Conservation (phyloP, 2,329 filamentous ascomycete species). For the Aspergillus oerlinghausenensis region DNA sequence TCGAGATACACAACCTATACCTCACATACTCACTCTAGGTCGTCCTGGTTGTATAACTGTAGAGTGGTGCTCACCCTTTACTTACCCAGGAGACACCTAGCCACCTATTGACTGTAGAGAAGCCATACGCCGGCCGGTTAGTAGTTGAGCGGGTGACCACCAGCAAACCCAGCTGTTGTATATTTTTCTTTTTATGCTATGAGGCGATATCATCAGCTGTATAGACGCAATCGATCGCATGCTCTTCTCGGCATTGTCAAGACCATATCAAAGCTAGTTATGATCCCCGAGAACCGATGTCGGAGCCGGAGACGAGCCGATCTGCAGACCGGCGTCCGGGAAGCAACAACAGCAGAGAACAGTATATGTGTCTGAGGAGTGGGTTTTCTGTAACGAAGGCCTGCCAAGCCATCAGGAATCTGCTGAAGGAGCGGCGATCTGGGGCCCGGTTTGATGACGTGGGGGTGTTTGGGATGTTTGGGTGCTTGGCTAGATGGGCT, state of each 20-base stretch:
- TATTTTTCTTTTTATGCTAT: no score
- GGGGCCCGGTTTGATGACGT: conserved; percentile 29
- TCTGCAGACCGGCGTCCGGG: neutral
- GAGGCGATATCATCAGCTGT: conserved; percentile 13
- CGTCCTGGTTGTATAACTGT: no score
- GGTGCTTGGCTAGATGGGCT: conserved; percentile 7
- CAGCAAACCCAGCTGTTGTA: no score
- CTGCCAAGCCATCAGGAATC: conserved; percentile 23
- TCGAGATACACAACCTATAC: no score
- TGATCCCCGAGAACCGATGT: neutral
- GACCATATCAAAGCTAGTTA: conserved; percentile 7
- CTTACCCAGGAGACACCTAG: no score
- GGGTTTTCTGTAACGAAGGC: conserved; percentile 12
- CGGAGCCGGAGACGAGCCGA: neutral
- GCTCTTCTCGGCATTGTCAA: conserved; percentile 2
- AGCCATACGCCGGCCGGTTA: no score
- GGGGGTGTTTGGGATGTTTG: conserved; percentile 14
- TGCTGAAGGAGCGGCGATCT: conserved; percentile 30
- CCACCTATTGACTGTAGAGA: no score
- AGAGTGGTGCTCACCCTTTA: no score
- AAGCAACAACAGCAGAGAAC: neutral
- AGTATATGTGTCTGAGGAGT: neutral
- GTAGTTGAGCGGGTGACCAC: no score
- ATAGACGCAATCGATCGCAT: conserved; percentile 25
- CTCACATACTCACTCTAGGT: no score